Evolutionary conservation across 257 asterid species (phyloP), one percentile per base, ranked within the genome.

Genomic region (Scutellaria barbata): DNA sequence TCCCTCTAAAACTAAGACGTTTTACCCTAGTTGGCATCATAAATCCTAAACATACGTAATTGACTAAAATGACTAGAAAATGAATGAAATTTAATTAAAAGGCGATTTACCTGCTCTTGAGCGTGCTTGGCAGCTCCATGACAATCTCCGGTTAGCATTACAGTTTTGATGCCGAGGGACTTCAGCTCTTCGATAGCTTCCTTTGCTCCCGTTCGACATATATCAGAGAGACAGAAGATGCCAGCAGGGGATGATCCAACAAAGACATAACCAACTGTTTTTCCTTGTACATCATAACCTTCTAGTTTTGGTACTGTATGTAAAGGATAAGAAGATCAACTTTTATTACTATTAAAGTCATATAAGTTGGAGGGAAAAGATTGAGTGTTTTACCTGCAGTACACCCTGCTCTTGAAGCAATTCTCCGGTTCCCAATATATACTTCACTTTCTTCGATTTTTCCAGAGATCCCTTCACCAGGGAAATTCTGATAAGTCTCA

Each of bases 401-500:
- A 71, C 95, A 89, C 54, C 92, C 90, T 48, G 92, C 92, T 78
- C 89, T 82, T n/a, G 86, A 74, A 43, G 92, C 82, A 9, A 93
- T 80, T 67, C 80, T 93, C 53, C 11, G n/a, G 74, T 93, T 93
- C 48, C 98, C 98, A 1, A 93, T 79, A 47, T 73, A 82, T 61
- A 93, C 53, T 11, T 82, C 84, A 53, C 70, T 76, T 8, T 81
- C 90, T 30, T 87, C 94, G n/a, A 93, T 80, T 56, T 73, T 72
- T 1, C 98, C 98, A 52, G 66, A 86, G 47, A 93, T 89, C 61
- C 98, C 98, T 83, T 93, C 98, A 4, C 98, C 98, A 0, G 97
- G 90, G 74, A 85, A 90, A 50, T 85, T 88, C 10, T 80, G 84
- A 60, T 86, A 93, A 25, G 62, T 71, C 80, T 83, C 88, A 2